Evolutionary conservation across 78 protist species (phyloP).

Genomic region (Dictyostelium brefeldianum): DNA sequence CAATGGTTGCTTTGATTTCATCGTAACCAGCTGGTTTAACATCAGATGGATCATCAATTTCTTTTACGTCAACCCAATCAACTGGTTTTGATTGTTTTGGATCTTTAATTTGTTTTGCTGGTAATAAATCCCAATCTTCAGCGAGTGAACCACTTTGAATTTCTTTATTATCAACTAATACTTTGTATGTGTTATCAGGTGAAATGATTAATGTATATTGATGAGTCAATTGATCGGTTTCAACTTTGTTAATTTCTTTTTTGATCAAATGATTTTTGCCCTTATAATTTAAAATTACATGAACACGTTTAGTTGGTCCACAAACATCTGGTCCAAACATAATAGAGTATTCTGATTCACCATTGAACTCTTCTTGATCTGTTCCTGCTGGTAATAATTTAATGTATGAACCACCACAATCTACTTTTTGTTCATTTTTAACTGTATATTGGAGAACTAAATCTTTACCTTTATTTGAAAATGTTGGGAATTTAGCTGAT

Average conservation of each 20-base stretch:
- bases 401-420: conserved; percentile 98
- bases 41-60: conserved; percentile 96
- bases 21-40: conserved; percentile 96
- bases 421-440: conserved; percentile 95
- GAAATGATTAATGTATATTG: conserved; percentile 97
- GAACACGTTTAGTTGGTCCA: conserved; percentile 90
- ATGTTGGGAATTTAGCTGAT: conserved; percentile 86
- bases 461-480: conserved; percentile 91
- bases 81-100: conserved; percentile 94
- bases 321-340: conserved; percentile 99
- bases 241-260: conserved; percentile 82
- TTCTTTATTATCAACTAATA: conserved; percentile 92
- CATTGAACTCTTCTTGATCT: conserved; percentile 87
- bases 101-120: conserved; percentile 95
- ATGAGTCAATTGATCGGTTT: conserved; percentile 96
- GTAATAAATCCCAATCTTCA: conserved; percentile 94
- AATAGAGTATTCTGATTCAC: conserved; percentile 93
- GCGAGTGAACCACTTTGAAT: conserved; percentile 90
- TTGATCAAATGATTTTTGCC: conserved; percentile 93
- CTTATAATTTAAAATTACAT: conserved; percentile 94
- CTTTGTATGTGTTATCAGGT: conserved; percentile 97
- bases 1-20: conserved; percentile 91
- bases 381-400: conserved; percentile 91
- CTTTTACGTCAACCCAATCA: conserved; percentile 97
- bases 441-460: conserved; percentile 94